Evolutionary conservation across 202 grass and related monocot species (phyloP).

Genomic region (Zoysia matrella): DNA sequence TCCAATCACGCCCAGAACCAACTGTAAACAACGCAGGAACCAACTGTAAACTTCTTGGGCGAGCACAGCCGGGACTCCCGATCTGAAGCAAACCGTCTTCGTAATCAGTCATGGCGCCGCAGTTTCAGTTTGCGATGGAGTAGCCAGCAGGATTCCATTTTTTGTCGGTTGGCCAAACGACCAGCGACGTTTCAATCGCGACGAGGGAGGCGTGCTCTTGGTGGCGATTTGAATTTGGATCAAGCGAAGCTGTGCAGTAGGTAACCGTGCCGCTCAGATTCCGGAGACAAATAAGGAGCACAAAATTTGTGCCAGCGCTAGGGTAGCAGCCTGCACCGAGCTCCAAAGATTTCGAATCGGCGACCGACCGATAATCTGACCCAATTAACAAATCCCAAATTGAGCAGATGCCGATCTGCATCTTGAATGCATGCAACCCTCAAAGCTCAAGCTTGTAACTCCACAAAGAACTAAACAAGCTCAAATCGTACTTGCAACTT

Average conservation of each 20-base stretch:
- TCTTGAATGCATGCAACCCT: conserved; percentile 1
- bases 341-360: not conserved
- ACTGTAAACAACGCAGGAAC: too few relatives aligned
- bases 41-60: too few relatives aligned
- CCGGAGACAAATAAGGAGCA: too few relatives aligned
- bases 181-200: not conserved
- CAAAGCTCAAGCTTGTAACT: not conserved
- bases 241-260: too few relatives aligned
- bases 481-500: conserved; percentile 20
- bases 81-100: too few relatives aligned
- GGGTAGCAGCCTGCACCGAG: not conserved
- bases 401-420: conserved; percentile 20
- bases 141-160: not conserved
- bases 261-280: too few relatives aligned
- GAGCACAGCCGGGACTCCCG: too few relatives aligned
- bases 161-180: conserved; percentile 14
- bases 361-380: conserved; percentile 6
- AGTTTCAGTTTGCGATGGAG: too few relatives aligned
- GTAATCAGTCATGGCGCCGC: too few relatives aligned
- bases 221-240: not conserved
- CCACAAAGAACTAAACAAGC: not conserved
- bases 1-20: too few relatives aligned
- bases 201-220: not conserved
- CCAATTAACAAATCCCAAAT: not conserved
- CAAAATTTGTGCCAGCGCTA: too few relatives aligned